A percentile compares a stretch with the other conserved stretches of the same genome.
These are phyloP conservation scores for Xylariaceae sp. DNA, from an alignment of 2,329 filamentous ascomycete genomes.

Conservation along the genomic window DNA sequence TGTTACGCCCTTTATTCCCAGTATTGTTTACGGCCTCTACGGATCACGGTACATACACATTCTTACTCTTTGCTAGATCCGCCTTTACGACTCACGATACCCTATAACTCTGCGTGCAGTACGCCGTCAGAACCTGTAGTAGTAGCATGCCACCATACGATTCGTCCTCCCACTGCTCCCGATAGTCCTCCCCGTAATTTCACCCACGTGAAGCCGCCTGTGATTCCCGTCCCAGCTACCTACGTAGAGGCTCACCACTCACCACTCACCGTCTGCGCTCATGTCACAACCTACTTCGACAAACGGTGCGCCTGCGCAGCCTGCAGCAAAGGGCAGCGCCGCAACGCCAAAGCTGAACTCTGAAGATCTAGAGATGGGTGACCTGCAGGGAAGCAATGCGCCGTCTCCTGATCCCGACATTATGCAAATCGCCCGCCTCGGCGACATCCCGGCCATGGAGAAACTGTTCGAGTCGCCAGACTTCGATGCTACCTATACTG, in stretches of 20 bases:
- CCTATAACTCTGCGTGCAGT: too few species aligned
- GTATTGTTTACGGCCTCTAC: too few species aligned
- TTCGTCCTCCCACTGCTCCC: too few species aligned
- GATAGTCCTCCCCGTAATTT: too few species aligned
- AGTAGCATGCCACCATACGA: too few species aligned
- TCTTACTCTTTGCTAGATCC: too few species aligned
- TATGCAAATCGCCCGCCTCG: slow-evolving; percentile 90
- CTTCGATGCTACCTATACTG: slow-evolving; percentile 76
- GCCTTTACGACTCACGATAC: too few species aligned
- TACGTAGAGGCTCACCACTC: neutral
- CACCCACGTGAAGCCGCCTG: too few species aligned
- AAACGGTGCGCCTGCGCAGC: slow-evolving; percentile 49
- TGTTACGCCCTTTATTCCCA: too few species aligned
- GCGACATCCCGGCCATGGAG: slow-evolving; percentile 83
- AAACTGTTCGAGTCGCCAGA: slow-evolving; percentile 82
- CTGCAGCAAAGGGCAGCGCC: slow-evolving; percentile 51
- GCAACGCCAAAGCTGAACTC: slow-evolving; percentile 55
- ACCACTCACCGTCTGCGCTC: neutral
- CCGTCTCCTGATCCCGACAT: slow-evolving; percentile 67
- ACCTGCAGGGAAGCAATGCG: slow-evolving; percentile 41
- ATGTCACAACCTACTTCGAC: slow-evolving; percentile 43
- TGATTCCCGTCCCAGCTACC: too few species aligned
- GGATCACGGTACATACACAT: too few species aligned
- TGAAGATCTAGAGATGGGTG: slow-evolving; percentile 55
- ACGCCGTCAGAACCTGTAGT: too few species aligned